phyloP scores from a whole-genome alignment of 179 eudicot species.

The Vitellaria paradoxa region DNA sequence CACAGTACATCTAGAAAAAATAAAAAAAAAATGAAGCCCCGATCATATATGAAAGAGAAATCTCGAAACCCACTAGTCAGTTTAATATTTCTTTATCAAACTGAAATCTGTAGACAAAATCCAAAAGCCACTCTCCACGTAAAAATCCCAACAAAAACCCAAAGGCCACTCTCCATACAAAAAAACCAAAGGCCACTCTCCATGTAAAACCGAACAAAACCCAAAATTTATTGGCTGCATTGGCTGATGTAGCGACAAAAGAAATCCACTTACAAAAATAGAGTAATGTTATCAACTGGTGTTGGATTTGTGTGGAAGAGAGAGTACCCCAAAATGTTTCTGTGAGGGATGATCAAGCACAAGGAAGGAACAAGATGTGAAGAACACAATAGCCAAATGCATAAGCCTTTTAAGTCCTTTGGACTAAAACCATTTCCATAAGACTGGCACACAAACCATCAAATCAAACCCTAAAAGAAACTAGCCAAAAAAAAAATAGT shows the following conservation, averaged over 20 bases:
- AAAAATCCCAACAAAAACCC: too few relatives aligned
- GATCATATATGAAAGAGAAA: slow-evolving; percentile 4
- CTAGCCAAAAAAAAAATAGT: too few relatives aligned
- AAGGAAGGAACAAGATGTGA: slow-evolving; percentile 8
- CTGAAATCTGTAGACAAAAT: slow-evolving; percentile 38
- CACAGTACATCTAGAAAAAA: slow-evolving; percentile 30
- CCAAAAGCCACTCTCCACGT: slow-evolving; percentile 44
- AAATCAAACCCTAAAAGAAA: background rate
- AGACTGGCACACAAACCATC: slow-evolving; percentile 19
- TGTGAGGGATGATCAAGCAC: background rate
- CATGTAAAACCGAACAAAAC: slow-evolving; percentile 40
- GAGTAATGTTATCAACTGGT: background rate
- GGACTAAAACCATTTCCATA: slow-evolving; percentile 13
- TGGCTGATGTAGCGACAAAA: background rate
- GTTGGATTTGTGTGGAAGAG: background rate
- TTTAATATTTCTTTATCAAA: too few relatives aligned
- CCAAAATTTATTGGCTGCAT: background rate
- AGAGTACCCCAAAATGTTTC: background rate
- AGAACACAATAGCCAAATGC: background rate
- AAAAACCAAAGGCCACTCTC: slow-evolving; percentile 21
- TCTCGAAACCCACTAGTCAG: slow-evolving; percentile 13
- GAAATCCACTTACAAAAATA: slow-evolving; percentile 17
- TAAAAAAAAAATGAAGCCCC: background rate
- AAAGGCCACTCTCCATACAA: slow-evolving; percentile 32
- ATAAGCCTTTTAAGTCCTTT: background rate